Evolutionary conservation across 805 yeast species (phyloP), one percentile per base, ranked within the genome.

Genomic region (Suhomyces faveliae): DNA sequence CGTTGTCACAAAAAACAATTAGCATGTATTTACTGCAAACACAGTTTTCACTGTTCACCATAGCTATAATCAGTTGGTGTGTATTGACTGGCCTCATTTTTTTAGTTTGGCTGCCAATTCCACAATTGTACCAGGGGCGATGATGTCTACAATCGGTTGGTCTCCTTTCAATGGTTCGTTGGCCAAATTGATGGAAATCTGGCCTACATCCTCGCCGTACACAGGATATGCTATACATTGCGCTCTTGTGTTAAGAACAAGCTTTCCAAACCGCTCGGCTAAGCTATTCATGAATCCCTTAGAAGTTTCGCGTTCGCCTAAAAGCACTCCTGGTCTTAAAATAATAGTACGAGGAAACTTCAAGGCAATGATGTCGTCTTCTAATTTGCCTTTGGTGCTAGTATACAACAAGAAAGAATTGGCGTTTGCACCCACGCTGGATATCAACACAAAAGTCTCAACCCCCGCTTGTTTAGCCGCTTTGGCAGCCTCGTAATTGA

Each of bases 301-400:
- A 2, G 64, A 50, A 6, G 51, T 50, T 13, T 68, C 73, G 57
- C 96, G 72, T 23, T 78, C 77, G 4, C 96, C 96, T 5, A 87
- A 56, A 30, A 89, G 68, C 0, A 73, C 63, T 11, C 96, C 96
- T 0, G 97, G 97, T 58, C 88, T 77, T 47, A 90, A 64, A 51
- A 90, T 85, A 44, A 89, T 78, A 1, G 90, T 82, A 46, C 81
- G 73, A n/a, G 83, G 84, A 64, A 89, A 90, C 22, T 73, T 77
- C 48, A 89, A 70, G 0, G 70, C 81, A 39, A 73, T 66, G 8
- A 90, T 69, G 41, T 81, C 89, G 40, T 82, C 77, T 61, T 90
- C 97, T 42, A 87, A 71, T 44, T 83, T 79, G 23, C 96, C 96
- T 62, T 90, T 90, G 65, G 85, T 74, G 55, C 74, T 74, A 39